Conservation (phyloP, 1,284 basidiomycete genomes). For the Meira miltonrushii region DNA sequence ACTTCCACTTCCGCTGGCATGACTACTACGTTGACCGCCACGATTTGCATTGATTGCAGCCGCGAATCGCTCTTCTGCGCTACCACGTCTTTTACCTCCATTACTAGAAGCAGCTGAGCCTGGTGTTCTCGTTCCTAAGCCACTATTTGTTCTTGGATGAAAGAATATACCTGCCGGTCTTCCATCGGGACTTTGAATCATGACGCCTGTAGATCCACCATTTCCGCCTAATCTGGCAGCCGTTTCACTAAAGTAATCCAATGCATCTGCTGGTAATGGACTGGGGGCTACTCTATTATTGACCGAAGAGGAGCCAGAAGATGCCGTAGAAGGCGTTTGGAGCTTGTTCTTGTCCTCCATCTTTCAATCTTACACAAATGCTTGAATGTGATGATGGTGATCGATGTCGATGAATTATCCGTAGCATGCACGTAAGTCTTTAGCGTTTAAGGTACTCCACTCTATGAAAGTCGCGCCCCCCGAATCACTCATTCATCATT, state of each 20-base stretch:
- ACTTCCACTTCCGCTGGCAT: not conserved
- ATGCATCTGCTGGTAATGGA: slow-evolving; percentile 59
- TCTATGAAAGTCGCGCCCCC: too few species aligned
- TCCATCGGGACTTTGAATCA: slow-evolving; percentile 87
- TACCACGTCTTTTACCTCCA: not conserved
- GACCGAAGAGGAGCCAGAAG: not conserved
- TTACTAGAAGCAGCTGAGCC: slow-evolving; percentile 13
- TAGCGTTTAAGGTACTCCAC: too few species aligned
- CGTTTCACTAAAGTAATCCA: slow-evolving; percentile 80
- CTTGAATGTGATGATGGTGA: too few species aligned
- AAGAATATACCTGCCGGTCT: slow-evolving; percentile 91
- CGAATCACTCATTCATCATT: too few species aligned
- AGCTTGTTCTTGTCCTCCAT: not conserved
- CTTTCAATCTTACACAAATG: not conserved
- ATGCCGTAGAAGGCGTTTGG: not conserved
- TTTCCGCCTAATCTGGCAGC: slow-evolving; percentile 63
- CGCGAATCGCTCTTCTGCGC: slow-evolving; percentile 6
- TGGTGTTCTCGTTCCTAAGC: slow-evolving; percentile 4
- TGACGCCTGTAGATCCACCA: slow-evolving; percentile 73
- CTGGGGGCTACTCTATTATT: slow-evolving; percentile 7
- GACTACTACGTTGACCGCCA: not conserved
- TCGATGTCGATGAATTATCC: too few species aligned
- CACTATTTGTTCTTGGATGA: slow-evolving; percentile 59
- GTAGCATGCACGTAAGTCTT: too few species aligned
- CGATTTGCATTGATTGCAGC: not conserved